phyloP scores from a whole-genome alignment of 768 basidiomycete genomes.

The Austroboletus eburneus region DNA sequence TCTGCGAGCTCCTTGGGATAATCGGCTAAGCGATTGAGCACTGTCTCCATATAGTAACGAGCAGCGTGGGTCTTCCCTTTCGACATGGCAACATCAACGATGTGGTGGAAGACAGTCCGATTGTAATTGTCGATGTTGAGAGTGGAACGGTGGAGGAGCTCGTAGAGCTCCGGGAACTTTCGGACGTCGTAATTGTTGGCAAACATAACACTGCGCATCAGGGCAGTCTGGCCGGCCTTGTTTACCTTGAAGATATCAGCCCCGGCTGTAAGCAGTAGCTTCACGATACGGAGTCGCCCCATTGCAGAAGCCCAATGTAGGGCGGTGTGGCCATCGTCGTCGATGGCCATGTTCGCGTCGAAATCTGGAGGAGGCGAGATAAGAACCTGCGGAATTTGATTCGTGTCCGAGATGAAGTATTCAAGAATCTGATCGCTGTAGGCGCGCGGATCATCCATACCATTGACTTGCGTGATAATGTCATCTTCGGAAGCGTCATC shows the following conservation, averaged over 20 bases:
- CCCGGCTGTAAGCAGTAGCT: conserved; percentile 86
- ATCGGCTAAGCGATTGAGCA: conserved; percentile 80
- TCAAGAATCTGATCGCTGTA: conserved; percentile 97
- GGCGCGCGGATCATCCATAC: conserved; percentile 50
- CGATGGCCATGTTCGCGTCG: conserved; percentile 93
- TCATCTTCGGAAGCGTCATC: conserved; percentile 45
- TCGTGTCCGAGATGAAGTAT: conserved; percentile 97
- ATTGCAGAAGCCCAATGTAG: conserved; percentile 99
- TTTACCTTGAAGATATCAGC: conserved; percentile 98
- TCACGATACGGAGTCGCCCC: conserved; percentile 95
- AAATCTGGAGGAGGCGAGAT: conserved; percentile 87
- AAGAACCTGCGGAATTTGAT: conserved; percentile 83
- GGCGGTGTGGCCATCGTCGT: conserved; percentile 96
- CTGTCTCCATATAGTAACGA: conserved; percentile 98
- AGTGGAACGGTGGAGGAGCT: conserved; percentile 94
- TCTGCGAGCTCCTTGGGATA: conserved; percentile 96
- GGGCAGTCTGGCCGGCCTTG: conserved; percentile 91
- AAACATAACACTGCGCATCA: conserved; percentile 99
- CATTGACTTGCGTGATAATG: conserved; percentile 37
- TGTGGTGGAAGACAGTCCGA: conserved; percentile 96
- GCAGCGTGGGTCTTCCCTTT: conserved; percentile 98
- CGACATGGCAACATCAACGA: conserved; percentile 94
- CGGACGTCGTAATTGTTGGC: conserved; percentile 99
- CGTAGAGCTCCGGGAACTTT: conserved; percentile 97
- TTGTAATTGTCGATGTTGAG: conserved; percentile 98